Base-by-base conservation (phyloP, 2,329 filamentous ascomycete species). In the Chaetomium sp. region DNA sequence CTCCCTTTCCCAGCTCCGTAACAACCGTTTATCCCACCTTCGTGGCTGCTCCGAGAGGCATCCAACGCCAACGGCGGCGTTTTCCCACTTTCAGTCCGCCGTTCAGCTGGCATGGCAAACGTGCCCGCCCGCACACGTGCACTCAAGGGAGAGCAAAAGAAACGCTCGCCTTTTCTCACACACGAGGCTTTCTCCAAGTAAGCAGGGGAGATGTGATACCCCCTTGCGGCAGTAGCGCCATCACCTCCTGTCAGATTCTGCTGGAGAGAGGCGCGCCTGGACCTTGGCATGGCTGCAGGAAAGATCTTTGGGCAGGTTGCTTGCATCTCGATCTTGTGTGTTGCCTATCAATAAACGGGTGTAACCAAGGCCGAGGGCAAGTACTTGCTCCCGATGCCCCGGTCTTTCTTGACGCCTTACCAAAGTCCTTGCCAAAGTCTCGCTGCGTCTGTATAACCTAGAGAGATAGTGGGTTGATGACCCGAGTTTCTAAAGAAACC, bases 241-340 rank as follows among this genome's bases (percentile, higher is more conserved):
- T 31, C 53, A 16, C 23, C 49, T 55, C 23, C 31, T 53, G 57
- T 38, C 54, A 65, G 51, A 64, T 57, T n/a, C 27, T 6, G 63
- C 45, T 9, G 45, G 47, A 53, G 4, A 47, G 2, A 21, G 19
- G 35, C 5, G 7, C 7, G 23, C n/a, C 21, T 47, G 21, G 54
- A 33, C 5, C 47, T 47, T 53, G 25, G 35, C 60, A n/a, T 33
- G 23, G 23, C 33, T 63, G 54, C 21, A 53, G 33, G 61, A 53
- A 49, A 25, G 45, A 54, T 63, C 55, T 61, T 57, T 13, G 12
- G 5, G 12, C 54, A 27, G 62, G 62, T 27, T 57, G 45, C 42
- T 8, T 57, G 63, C 63, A 61, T 60, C 49, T 10, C 49, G 62
- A 61, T 57, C 63, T 62, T 16, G 54, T 51, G 38, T 33, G 33